Conservation (phyloP, 306 rosid genomes). For the Vigna unguiculata region DNA sequence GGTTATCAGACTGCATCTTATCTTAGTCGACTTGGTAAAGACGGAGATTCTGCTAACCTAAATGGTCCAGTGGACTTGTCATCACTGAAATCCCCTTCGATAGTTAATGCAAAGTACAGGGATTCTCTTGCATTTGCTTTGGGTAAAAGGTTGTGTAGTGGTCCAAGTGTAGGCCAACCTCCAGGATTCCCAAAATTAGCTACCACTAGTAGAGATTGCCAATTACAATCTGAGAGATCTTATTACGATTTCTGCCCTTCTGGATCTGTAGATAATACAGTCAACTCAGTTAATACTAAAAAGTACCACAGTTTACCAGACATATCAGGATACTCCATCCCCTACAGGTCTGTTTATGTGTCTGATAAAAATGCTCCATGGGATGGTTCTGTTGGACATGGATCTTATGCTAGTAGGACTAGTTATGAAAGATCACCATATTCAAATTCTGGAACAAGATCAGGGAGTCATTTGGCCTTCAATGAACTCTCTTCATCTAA, state of each 20-base stretch:
- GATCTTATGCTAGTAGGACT: conserved; percentile 54
- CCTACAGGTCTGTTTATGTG: conserved; percentile 57
- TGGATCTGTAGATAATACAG: conserved; percentile 61
- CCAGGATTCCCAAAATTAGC: conserved; percentile 61
- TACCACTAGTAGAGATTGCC: conserved; percentile 57
- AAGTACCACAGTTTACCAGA: conserved; percentile 91
- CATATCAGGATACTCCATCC: conserved; percentile 60
- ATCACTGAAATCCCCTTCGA: conserved; percentile 43
- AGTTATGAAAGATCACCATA: conserved; percentile 49
- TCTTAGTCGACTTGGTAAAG: conserved; percentile 58
- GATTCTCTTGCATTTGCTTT: conserved; percentile 66
- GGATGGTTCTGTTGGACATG: conserved; percentile 65
- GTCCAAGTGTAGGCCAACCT: conserved; percentile 62
- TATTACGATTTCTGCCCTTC: conserved; percentile 56
- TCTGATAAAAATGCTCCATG: conserved; percentile 63
- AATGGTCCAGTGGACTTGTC: conserved; percentile 55
- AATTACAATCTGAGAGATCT: conserved; percentile 64
- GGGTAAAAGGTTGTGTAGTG: conserved; percentile 72
- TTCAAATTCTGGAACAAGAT: conserved; percentile 59
- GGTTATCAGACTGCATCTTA: conserved; percentile 77
- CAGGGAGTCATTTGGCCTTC: conserved; percentile 69
- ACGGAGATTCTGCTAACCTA: conserved; percentile 57
- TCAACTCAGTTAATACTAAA: conserved; percentile 66
- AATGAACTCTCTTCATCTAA: conserved; percentile 74
- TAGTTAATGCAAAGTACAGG: conserved; percentile 47